Percentiles rank a stretch among this genome's conserved stretches.
Conservation (phyloP, 495 filamentous ascomycete species). For the Hyaloscypha finlandica region DNA sequence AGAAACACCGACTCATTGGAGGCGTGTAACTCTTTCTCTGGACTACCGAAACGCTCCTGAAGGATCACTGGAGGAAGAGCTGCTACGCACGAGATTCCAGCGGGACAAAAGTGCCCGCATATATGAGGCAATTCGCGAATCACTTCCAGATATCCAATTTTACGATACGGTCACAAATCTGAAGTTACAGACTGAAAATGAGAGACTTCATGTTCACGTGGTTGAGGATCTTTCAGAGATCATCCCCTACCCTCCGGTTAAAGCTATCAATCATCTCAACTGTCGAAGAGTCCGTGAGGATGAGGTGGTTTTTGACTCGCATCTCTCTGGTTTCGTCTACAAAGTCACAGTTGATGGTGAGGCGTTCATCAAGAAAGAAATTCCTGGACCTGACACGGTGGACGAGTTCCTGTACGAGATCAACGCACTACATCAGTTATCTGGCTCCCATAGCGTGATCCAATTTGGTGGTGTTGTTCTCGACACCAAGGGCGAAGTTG, state of each 20-base stretch:
- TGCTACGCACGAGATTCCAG: constrained; percentile 78
- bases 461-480: constrained; percentile 87
- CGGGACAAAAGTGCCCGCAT: constrained; percentile 93
- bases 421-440: constrained; percentile 84
- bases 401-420: constrained; percentile 99
- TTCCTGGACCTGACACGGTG: constrained; percentile 92
- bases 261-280: constrained; percentile 72
- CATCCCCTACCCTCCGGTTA: constrained; percentile 79
- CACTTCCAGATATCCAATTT: constrained; percentile 87
- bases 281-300: constrained; percentile 70
- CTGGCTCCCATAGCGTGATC: constrained; percentile 75
- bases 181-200: constrained; percentile 88
- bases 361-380: constrained; percentile 94
- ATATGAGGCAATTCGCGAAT: constrained; percentile 94
- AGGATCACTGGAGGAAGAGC: constrained; percentile 83
- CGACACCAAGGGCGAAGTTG: constrained; percentile 69
- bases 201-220: constrained; percentile 92
- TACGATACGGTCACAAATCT: constrained; percentile 96
- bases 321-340: constrained; percentile 97
- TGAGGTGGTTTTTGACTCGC: constrained; percentile 80
- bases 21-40: constrained; percentile 87
- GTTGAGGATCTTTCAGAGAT: constrained; percentile 98
- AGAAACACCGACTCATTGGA: constrained; percentile 75
- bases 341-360: constrained; percentile 73
- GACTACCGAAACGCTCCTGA: constrained; percentile 84